phyloP scores from a whole-genome alignment of 108 stramenopile genomes.

The Poteriospumella lacustris region DNA sequence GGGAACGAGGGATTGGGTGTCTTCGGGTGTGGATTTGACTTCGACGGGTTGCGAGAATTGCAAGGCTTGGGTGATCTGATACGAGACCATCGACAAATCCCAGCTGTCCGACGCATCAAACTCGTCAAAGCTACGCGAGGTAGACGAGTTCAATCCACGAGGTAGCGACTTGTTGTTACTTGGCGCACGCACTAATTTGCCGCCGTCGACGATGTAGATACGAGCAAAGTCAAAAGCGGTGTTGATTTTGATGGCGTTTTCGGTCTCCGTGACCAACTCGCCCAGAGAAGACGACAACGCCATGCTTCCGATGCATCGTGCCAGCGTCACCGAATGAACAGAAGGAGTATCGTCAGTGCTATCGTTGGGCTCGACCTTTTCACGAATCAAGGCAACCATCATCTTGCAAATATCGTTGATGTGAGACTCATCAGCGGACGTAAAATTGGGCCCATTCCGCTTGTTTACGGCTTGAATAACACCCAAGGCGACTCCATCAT shows the following conservation, averaged over 20 bases:
- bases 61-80: neutral
- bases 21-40: neutral
- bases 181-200: neutral
- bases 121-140: too few species aligned
- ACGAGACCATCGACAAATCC: neutral
- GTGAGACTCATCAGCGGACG: slow-evolving; percentile 8
- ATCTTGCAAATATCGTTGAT: neutral
- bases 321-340: neutral
- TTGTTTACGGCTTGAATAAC: slow-evolving; percentile 29
- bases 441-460: neutral
- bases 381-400: neutral
- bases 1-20: neutral
- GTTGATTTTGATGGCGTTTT: neutral
- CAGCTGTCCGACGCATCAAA: too few species aligned
- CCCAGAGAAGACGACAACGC: neutral
- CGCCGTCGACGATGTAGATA: neutral
- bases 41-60: neutral
- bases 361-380: neutral
- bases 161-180: too few species aligned
- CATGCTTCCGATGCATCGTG: neutral
- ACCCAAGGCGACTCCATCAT: neutral
- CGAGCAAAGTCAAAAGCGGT: neutral
- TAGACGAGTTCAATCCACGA: too few species aligned
- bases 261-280: neutral
- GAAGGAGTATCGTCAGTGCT: neutral